phyloP scores from a whole-genome alignment of 2,329 filamentous ascomycete genomes.

The Biscogniauxia mediterranea region DNA sequence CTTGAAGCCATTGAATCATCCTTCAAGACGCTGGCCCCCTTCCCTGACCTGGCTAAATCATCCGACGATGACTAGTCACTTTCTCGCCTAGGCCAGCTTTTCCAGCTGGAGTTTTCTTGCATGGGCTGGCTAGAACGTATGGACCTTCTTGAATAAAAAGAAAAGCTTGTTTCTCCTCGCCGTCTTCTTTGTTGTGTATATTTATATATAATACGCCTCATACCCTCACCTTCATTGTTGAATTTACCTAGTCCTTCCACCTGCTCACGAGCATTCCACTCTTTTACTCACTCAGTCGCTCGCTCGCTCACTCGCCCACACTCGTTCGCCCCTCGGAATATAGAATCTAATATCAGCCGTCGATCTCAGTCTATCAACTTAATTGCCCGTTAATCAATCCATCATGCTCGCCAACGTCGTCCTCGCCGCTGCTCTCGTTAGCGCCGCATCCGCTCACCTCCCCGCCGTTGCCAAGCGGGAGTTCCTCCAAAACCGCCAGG shows the following conservation, averaged over 20 bases:
- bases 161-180: not conserved
- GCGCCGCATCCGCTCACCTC: slow-evolving; percentile 18
- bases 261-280: not conserved
- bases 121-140: too few relatives aligned
- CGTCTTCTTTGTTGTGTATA: not conserved
- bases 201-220: not conserved
- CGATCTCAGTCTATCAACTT: not conserved
- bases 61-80: not conserved
- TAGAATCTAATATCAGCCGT: not conserved
- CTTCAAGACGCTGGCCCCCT: not conserved
- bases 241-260: not conserved
- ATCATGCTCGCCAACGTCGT: slow-evolving; percentile 16
- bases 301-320: not conserved
- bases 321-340: not conserved
- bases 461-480: slow-evolving; percentile 19
- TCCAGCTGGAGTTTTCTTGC: not conserved
- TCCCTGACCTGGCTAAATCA: not conserved
- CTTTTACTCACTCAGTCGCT: not conserved
- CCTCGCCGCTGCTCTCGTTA: slow-evolving; percentile 15
- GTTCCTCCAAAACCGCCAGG: slow-evolving; percentile 19
- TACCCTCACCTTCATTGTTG: not conserved
- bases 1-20: not conserved
- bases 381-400: not conserved
- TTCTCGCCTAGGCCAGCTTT: not conserved
- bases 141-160: not conserved